Percentiles rank a stretch among this genome's conserved stretches.
Conservation (phyloP, 345 rosid genomes). For the Physaria fendleri region DNA sequence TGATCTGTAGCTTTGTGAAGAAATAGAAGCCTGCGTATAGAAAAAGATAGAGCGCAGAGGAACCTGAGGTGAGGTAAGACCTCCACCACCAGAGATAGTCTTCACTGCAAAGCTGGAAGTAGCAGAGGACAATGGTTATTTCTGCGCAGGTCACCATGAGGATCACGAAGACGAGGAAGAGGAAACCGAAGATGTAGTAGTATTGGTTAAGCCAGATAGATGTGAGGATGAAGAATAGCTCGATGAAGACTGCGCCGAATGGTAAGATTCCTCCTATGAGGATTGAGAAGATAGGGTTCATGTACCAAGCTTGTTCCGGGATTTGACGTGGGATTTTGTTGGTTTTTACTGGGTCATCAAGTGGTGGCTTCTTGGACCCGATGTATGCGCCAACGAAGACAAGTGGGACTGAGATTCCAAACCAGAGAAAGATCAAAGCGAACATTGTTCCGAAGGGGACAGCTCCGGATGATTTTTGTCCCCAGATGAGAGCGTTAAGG, state of each 20-base stretch:
- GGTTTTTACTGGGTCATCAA: slow-evolving; percentile 74
- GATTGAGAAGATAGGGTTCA: slow-evolving; percentile 72
- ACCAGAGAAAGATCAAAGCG: slow-evolving; percentile 67
- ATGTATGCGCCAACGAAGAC: slow-evolving; percentile 60
- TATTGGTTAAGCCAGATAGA: slow-evolving; percentile 89
- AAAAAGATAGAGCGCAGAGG: slow-evolving; percentile 67
- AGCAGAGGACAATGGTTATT: slow-evolving; percentile 70
- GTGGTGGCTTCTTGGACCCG: slow-evolving; percentile 66
- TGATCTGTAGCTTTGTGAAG: slow-evolving; percentile 81
- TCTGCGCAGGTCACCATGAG: slow-evolving; percentile 69
- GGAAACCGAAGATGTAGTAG: slow-evolving; percentile 84
- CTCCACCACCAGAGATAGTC: slow-evolving; percentile 94
- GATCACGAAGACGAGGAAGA: slow-evolving; percentile 63
- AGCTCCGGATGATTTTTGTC: slow-evolving; percentile 80
- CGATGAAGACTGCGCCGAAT: slow-evolving; percentile 78
- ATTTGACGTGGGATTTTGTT: slow-evolving; percentile 79
- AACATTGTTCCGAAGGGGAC: slow-evolving; percentile 91
- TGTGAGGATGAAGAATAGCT: slow-evolving; percentile 81
- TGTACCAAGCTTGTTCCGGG: slow-evolving; percentile 85
- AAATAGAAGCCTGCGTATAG: slow-evolving; percentile 72
- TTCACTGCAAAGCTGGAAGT: slow-evolving; percentile 80
- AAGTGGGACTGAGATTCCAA: slow-evolving; percentile 72
- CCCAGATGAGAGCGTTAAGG: slow-evolving; percentile 72
- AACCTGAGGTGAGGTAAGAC: slow-evolving; percentile 79
- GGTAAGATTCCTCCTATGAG: slow-evolving; percentile 76